Evolutionary conservation across 768 basidiomycete species (phyloP), one percentile per base, ranked within the genome.

Genomic region (Mrakia blollopis): DNA sequence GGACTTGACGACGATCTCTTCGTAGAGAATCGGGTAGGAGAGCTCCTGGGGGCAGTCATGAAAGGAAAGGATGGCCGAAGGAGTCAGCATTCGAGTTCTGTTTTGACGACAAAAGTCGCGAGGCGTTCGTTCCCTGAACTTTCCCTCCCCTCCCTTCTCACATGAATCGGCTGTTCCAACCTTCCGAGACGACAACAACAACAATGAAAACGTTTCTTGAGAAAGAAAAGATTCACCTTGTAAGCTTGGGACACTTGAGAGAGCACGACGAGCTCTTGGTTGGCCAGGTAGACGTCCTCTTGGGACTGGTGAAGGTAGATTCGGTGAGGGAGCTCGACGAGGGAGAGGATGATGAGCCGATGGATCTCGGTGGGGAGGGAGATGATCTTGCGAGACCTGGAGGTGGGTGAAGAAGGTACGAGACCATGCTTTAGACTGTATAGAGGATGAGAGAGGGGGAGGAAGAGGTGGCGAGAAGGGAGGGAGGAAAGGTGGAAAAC

Each of bases 1-100:
- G 25, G 39, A 44, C 39, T 68, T 68, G 65, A 68, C 65, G 35
- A 68, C 35, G 65, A 68, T 68, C 21, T 68, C 65, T 37, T 68
- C 65, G 37, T 68, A 68, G 10, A 68, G 65, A 39, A 68, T 68
- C 21, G 65, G 65, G 37, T 68, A 68, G 35, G 65, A 37, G 39
- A 68, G 35, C 10, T 35, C 35, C 65, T 68, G 28, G n/a, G 37
- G 9, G 25, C 23, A n/a, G 65, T 35, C 18, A 13, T 25, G 65
- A 6, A 39, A 44, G 25, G 39, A 3, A 9, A 6, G 7, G 37
- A 35, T 3, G 30, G 35, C 39, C n/a, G n/a, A n/a, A 68, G 13
- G 6, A 23, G 10, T 50, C 13, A 68, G 65, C 5, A 7, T 35
- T 23, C 3, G 37, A 68, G 65, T 18, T 10, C n/a, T 57, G 57